A percentile compares a stretch with the other conserved stretches of the same genome.
Conservation (phyloP, 495 filamentous ascomycete genomes). For the Penicillium angulare region DNA sequence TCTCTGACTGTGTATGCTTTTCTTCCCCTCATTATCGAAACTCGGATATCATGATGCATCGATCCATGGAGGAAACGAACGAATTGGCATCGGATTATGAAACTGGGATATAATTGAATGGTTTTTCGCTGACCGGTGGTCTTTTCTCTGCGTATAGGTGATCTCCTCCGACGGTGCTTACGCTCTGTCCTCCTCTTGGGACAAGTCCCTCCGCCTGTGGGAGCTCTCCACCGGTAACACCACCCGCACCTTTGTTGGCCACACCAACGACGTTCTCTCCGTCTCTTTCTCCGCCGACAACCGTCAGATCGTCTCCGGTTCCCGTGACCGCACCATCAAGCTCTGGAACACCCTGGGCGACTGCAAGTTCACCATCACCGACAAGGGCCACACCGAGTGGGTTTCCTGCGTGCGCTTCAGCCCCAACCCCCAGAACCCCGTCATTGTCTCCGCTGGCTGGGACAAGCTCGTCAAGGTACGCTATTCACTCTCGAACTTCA, state of each 20-base stretch:
- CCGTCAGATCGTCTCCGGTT: constrained; percentile 99
- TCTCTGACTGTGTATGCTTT: constrained; percentile 96
- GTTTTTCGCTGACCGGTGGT: constrained; percentile 36
- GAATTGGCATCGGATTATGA: constrained; percentile 8
- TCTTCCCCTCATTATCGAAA: constrained; percentile 12
- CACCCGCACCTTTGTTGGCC: constrained; percentile 96
- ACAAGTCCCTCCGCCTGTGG: constrained; percentile 99
- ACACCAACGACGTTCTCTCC: constrained; percentile 99
- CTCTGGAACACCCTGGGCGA: constrained; percentile 99
- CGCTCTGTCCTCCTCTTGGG: constrained; percentile 97
- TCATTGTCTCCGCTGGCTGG: constrained; percentile 98
- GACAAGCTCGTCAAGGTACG: constrained; percentile 99
- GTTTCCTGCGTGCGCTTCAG: constrained; percentile 99
- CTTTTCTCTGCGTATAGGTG: constrained; percentile 59
- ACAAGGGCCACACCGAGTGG: constrained; percentile 99
- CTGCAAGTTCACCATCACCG: constrained; percentile 99
- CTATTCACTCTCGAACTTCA: constrained; percentile 16
- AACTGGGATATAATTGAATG: constrained; percentile 4
- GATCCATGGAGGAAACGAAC: constrained; percentile 17
- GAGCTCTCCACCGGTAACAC: constrained; percentile 95
- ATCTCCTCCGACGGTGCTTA: constrained; percentile 99
- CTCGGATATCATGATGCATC: background rate
- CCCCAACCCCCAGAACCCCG: constrained; percentile 99
- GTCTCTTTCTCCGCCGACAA: constrained; percentile 99
- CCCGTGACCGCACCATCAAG: constrained; percentile 98